Conservation (phyloP, 192 early-diverging fungal species). For the Coemansia sp. region DNA sequence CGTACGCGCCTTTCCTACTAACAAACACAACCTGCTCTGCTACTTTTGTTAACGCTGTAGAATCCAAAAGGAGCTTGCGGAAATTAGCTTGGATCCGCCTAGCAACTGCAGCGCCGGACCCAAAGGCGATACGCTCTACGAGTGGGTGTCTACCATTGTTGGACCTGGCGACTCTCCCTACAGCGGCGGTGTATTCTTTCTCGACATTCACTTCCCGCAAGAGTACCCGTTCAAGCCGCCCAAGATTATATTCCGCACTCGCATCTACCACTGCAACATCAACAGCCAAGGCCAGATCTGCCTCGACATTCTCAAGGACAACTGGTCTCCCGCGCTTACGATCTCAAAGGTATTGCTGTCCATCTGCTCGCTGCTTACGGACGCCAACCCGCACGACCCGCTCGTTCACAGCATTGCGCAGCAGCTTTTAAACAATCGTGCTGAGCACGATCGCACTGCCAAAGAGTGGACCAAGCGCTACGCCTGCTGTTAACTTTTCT, state of each 20-base stretch:
- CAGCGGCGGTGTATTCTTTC: slow-evolving; percentile 92
- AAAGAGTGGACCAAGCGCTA: slow-evolving; percentile 82
- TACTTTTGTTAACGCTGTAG: slow-evolving; percentile 50
- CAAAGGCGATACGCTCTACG: slow-evolving; percentile 85
- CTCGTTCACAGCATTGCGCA: slow-evolving; percentile 98
- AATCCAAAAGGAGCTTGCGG: slow-evolving; percentile 96
- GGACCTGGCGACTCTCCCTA: slow-evolving; percentile 95
- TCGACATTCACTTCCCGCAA: slow-evolving; percentile 95
- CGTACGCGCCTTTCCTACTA: neutral
- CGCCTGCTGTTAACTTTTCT: slow-evolving; percentile 2
- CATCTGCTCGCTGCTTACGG: slow-evolving; percentile 96
- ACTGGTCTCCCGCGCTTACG: slow-evolving; percentile 98
- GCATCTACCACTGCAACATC: slow-evolving; percentile 99
- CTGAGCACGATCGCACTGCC: slow-evolving; percentile 85
- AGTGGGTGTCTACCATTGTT: slow-evolving; percentile 98
- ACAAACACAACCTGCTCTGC: neutral
- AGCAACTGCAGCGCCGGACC: slow-evolving; percentile 97
- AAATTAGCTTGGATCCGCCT: slow-evolving; percentile 96
- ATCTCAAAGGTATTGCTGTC: slow-evolving; percentile 97
- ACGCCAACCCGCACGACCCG: slow-evolving; percentile 98
- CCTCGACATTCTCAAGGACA: slow-evolving; percentile 96
- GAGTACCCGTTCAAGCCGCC: slow-evolving; percentile 99
- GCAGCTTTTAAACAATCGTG: slow-evolving; percentile 91
- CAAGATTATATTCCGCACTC: slow-evolving; percentile 95
- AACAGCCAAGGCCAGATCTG: slow-evolving; percentile 98